phyloP scores from a whole-genome alignment of 176 grass and related monocot species.

The Avena sativa region DNA sequence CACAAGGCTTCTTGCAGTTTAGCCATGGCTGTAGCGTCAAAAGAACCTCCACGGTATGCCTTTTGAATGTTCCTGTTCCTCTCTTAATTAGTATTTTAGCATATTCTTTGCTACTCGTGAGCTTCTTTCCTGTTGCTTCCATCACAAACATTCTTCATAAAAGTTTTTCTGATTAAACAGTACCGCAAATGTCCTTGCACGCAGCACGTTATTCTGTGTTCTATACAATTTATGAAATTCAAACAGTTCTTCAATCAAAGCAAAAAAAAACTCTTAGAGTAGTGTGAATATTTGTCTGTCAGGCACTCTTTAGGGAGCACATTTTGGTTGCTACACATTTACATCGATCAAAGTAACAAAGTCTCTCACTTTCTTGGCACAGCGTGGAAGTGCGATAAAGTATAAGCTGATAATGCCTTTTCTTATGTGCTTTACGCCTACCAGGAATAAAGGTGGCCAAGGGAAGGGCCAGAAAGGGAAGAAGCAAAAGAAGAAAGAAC shows the following conservation, averaged over 20 bases:
- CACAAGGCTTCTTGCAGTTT: constrained; percentile 61
- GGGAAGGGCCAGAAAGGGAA: constrained; percentile 56
- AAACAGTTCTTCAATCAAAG: neutral
- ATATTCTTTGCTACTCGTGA: constrained; percentile 26
- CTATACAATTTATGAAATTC: neutral
- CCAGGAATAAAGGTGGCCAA: constrained; percentile 46
- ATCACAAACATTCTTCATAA: neutral
- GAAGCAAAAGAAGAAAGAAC: constrained; percentile 63
- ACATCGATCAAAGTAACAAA: neutral
- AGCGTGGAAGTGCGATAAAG: neutral
- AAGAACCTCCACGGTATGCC: constrained; percentile 51
- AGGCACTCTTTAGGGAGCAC: neutral
- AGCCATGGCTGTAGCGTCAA: constrained; percentile 37
- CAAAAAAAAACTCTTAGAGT: neutral
- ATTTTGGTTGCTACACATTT: neutral
- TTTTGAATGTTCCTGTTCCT: neutral
- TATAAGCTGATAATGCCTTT: neutral
- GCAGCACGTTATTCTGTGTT: neutral
- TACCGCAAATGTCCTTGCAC: neutral
- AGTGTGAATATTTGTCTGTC: neutral
- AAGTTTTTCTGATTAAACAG: neutral
- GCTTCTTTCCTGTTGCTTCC: neutral
- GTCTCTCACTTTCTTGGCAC: neutral
- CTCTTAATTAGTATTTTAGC: neutral
- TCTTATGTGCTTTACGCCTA: neutral